Base-by-base conservation (phyloP, 129 eudicot genomes). In the Ambrosia artemisiifolia region DNA sequence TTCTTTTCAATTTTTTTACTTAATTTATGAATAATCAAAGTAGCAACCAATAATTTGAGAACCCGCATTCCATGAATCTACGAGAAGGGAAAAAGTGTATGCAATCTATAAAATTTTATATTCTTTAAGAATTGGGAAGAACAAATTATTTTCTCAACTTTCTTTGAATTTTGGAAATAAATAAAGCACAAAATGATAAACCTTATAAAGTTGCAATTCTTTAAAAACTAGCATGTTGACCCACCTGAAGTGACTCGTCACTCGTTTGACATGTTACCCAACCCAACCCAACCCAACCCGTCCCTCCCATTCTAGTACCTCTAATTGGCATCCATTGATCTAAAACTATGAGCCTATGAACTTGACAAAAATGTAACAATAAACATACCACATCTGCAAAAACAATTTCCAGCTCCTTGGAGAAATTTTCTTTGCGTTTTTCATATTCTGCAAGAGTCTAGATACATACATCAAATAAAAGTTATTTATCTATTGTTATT, bases 381-480 rank as follows among this genome's bases (percentile, higher is more conserved):
- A 10, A 35, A 57, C 96, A 78, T 93, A 93, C 98, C 96, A 93
- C 98, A 77, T 93, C 98, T 17, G 98, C 98, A 36, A 71, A 80
- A 54, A 90, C 98, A 74, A 90, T 75, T 81, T 93, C 98, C 79
- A 93, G 75, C 83, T 93, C 98, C 63, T 90, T 87, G 85, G 87
- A 85, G 83, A 93, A 93, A 67, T 87, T 93, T 77, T 93, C 98
- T 82, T 83, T 84, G 42, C 98, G 87, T 5, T 85, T 82, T 74
- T 85, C 87, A 43, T 87, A 93, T 71, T 93, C 98, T 61, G 98
- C 96, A 80, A 85, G 86, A 74, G 98, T 90, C 98, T 93, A 74
- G 19, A 81, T 13, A 75, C 67, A 70, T 16, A 71, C 3, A 76
- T 2, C 13, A 64, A 33, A 63, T 33, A 32, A 65, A 11, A 65